phyloP scores from a whole-genome alignment of 306 rosid genomes.

The Biancaea sappan region DNA sequence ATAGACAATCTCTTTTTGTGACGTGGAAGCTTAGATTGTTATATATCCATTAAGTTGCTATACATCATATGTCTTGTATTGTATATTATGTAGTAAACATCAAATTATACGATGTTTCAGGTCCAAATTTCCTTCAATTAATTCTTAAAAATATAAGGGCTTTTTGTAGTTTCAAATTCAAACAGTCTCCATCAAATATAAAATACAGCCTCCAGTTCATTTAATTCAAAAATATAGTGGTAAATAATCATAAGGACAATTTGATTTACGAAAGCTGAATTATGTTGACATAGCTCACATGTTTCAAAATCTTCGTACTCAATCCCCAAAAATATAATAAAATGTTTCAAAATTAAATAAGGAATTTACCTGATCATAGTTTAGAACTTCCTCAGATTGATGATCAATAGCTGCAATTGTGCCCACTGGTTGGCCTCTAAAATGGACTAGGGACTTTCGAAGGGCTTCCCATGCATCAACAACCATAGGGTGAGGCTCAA shows the following conservation, averaged over 20 bases:
- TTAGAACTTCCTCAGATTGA: slow-evolving; percentile 79
- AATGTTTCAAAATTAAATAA: neutral
- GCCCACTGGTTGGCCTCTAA: slow-evolving; percentile 74
- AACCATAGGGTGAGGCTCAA: slow-evolving; percentile 88
- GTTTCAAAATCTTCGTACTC: neutral
- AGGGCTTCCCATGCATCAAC: slow-evolving; percentile 94
- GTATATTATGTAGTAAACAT: neutral
- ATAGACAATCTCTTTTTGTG: neutral
- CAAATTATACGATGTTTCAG: slow-evolving; percentile 8
- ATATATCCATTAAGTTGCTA: neutral
- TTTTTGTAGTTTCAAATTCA: neutral
- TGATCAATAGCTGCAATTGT: slow-evolving; percentile 88
- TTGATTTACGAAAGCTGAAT: neutral
- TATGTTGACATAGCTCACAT: neutral
- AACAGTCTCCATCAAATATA: neutral
- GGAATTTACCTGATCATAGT: slow-evolving; percentile 77
- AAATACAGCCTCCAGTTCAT: neutral
- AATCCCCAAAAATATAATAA: neutral
- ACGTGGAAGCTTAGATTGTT: neutral
- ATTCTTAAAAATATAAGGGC: neutral
- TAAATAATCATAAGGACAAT: neutral
- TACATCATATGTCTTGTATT: neutral
- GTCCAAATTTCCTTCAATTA: slow-evolving; percentile 6
- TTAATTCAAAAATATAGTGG: slow-evolving; percentile 17
- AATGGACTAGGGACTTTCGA: slow-evolving; percentile 69